phyloP scores from a whole-genome alignment of 495 filamentous ascomycete species.

The Talaromyces nanjingensis region DNA sequence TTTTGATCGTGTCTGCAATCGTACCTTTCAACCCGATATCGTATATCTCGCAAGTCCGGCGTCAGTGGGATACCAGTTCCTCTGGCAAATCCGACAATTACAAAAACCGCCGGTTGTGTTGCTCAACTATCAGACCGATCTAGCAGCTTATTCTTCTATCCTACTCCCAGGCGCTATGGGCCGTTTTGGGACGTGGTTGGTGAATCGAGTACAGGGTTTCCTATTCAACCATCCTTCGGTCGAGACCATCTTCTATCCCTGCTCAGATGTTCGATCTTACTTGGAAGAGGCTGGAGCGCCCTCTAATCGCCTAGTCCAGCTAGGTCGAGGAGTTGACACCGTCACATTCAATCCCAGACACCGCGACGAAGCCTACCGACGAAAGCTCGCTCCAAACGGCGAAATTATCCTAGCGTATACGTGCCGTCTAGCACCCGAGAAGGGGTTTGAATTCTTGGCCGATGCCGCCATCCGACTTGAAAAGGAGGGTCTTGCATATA shows the following conservation, averaged over 20 bases:
- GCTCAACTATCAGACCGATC: constrained; percentile 60
- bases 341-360: constrained; percentile 43
- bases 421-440: constrained; percentile 55
- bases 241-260: constrained; percentile 56
- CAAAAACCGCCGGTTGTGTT: constrained; percentile 44
- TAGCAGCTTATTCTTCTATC: constrained; percentile 55
- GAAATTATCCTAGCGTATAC: constrained; percentile 55
- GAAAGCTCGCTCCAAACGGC: constrained; percentile 44
- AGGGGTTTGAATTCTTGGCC: constrained; percentile 57
- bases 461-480: constrained; percentile 40
- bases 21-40: constrained; percentile 48
- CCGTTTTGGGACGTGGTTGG: constrained; percentile 45
- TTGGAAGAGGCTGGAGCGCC: constrained; percentile 44
- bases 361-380: constrained; percentile 38
- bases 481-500: constrained; percentile 47
- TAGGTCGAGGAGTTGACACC: constrained; percentile 57
- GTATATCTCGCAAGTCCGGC: constrained; percentile 61
- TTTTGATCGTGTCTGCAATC: constrained; percentile 43
- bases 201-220: constrained; percentile 49
- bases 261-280: constrained; percentile 46
- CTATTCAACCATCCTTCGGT: constrained; percentile 51
- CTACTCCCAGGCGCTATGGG: constrained; percentile 52
- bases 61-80: constrained; percentile 56
- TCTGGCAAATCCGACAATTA: constrained; percentile 51
- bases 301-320: constrained; percentile 39